These are phyloP conservation scores for Solanum infundibuliforme DNA, from an alignment of 257 asterid genomes.

Conservation along the genomic window DNA sequence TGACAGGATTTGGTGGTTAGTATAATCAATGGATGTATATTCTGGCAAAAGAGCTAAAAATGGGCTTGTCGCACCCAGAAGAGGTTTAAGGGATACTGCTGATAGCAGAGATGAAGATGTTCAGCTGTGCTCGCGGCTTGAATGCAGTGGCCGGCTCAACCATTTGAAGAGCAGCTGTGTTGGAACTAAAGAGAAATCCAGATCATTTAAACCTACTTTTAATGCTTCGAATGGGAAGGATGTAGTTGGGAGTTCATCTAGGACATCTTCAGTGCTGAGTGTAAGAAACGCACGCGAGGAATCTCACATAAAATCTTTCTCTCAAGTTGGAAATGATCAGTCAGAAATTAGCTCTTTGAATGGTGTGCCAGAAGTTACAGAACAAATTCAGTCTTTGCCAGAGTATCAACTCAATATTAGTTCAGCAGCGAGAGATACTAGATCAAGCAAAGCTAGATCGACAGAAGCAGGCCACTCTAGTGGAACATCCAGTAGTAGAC, in stretches of 20 bases:
- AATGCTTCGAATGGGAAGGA: conserved; percentile 32
- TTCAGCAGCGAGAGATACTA: conserved; percentile 6
- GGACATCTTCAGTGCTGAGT: conserved; percentile 9
- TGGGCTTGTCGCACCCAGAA: conserved; percentile 25
- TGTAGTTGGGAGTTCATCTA: conserved; percentile 23
- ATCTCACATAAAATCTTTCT: conserved; percentile 20
- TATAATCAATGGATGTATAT: conserved; percentile 27
- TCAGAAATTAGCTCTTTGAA: conserved; percentile 21
- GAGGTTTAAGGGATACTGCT: conserved; percentile 23
- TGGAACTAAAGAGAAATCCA: conserved; percentile 32
- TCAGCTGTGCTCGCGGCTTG: conserved; percentile 57
- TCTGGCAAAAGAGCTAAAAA: conserved; percentile 31
- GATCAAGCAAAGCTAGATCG: conserved; percentile 12
- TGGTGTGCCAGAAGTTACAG: conserved; percentile 15
- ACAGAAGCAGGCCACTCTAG: conserved; percentile 23
- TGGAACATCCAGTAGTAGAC: conserved; percentile 15
- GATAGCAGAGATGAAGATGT: conserved; percentile 24
- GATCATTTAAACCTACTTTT: conserved; percentile 21
- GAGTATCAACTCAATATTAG: conserved; percentile 8
- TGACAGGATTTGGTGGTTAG: not conserved
- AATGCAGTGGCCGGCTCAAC: conserved; percentile 77
- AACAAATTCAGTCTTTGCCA: conserved; percentile 6
- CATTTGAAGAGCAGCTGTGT: conserved; percentile 14
- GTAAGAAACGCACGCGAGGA: conserved; percentile 14
- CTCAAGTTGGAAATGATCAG: conserved; percentile 19